Base-by-base conservation (phyloP, 108 stramenopile genomes). In the Bacterosira constricta region DNA sequence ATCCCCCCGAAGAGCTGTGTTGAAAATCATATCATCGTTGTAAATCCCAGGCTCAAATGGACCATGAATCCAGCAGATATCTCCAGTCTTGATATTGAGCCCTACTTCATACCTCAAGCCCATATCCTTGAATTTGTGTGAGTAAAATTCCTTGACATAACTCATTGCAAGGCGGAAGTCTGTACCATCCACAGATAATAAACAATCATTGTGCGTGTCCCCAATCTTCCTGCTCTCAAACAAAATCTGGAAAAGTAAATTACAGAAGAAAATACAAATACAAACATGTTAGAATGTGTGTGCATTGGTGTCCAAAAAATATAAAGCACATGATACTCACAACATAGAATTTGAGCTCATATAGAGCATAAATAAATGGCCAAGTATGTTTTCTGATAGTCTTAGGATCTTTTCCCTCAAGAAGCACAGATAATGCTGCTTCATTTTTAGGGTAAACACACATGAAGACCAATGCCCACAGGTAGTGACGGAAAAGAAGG, bases 91-190 rank as follows among this genome's bases (percentile, higher is more conserved):
- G 38, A 81, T 75, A 30, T 26, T 49, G 2, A 65, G 18, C 2
- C 35, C 80, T 37, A 76, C 74, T 30, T 81, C 69, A 54, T 71
- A 76, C 4, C 75, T 49, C 3, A 71, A 32, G 25, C 74, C 69
- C 11, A 51, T 21, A 12, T 57, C 45, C 23, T 70, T 41, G 27
- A 76, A 81, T 30, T 81, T 75, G 57, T 64, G 30, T 1, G 6
- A 54, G 42, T 46, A 71, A n/a, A 29, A 64, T 42, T 12, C 11
- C 30, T 52, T 67, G 13, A 13, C 4, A 29, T 27, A 52, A 4
- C 38, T 54, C 35, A 31, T 41, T 37, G 68, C 50, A 51, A 35
- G 47, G 39, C 30, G 36, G 32, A 71, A 60, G 42, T 71, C 69
- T 9, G 49, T 61, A 10, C 58, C 69, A 50, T 60, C 58, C 21